phyloP scores from a whole-genome alignment of 768 basidiomycete species.

The Tylopilus balloui region DNA sequence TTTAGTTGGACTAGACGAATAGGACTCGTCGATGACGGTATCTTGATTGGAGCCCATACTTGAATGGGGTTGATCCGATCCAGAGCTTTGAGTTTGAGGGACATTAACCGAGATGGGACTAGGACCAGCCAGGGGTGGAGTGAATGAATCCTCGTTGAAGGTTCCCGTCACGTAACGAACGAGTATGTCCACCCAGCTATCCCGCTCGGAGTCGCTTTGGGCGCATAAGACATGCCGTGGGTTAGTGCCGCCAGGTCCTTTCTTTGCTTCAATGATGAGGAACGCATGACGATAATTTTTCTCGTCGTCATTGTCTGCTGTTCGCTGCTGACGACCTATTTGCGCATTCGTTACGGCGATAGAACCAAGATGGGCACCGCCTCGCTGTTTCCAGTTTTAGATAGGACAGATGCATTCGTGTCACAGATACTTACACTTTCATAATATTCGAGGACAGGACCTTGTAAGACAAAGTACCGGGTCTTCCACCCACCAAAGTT shows the following conservation, averaged over 20 bases:
- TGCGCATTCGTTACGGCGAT: constrained; percentile 90
- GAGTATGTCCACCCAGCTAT: constrained; percentile 91
- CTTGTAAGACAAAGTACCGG: constrained; percentile 90
- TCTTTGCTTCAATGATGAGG: constrained; percentile 88
- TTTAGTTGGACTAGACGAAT: constrained; percentile 52
- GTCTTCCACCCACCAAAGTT: constrained; percentile 99
- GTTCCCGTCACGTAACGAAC: constrained; percentile 80
- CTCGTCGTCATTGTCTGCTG: constrained; percentile 64
- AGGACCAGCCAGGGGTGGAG: constrained; percentile 38
- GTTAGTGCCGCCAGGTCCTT: constrained; percentile 61
- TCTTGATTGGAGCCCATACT: constrained; percentile 49
- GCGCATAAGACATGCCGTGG: constrained; percentile 93
- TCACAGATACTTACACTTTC: constrained; percentile 71
- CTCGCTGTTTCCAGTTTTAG: constrained; percentile 51
- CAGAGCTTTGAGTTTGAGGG: constrained; percentile 24
- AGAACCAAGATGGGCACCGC: constrained; percentile 86
- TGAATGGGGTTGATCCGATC: constrained; percentile 47
- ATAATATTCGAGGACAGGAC: constrained; percentile 88
- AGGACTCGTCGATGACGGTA: constrained; percentile 20
- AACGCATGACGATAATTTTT: constrained; percentile 97
- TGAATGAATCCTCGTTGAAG: constrained; percentile 68
- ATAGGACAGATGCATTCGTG: constrained; percentile 5
- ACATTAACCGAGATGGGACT: constrained; percentile 24
- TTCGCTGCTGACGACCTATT: constrained; percentile 89
- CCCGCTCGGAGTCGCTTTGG: constrained; percentile 89